Evolutionary conservation across 371 early-diverging fungal species (phyloP).

Genomic region (Syncephalastrum monosporum): DNA sequence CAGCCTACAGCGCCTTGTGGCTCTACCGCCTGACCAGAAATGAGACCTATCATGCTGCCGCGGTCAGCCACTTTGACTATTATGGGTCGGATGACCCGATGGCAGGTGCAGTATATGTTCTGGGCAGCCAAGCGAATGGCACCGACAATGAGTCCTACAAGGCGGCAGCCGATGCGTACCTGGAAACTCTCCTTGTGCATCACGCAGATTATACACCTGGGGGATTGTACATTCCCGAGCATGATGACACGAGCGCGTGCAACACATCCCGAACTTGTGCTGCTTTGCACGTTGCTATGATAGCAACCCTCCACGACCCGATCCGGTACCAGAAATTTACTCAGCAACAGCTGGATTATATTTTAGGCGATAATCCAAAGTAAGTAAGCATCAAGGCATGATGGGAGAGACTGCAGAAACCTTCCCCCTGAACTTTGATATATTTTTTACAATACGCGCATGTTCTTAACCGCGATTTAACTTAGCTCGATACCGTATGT

Average conservation of each 20-base stretch:
- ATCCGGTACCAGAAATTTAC: constrained; percentile 31
- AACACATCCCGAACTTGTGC: constrained; percentile 33
- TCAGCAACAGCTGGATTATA: constrained; percentile 41
- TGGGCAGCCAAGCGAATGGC: constrained; percentile 25
- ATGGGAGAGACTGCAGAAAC: neutral
- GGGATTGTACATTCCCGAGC: constrained; percentile 35
- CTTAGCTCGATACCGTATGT: constrained; percentile 48
- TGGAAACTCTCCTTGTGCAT: constrained; percentile 22
- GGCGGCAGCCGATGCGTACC: constrained; percentile 16
- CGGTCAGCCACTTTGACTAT: constrained; percentile 24
- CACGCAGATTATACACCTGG: constrained; percentile 34
- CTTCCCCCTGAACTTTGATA: neutral
- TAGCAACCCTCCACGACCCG: constrained; percentile 19
- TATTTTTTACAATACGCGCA: neutral
- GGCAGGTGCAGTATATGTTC: constrained; percentile 33
- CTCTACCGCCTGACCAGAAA: constrained; percentile 50
- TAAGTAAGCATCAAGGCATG: constrained; percentile 17
- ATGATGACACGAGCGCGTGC: constrained; percentile 32
- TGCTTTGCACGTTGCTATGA: constrained; percentile 19
- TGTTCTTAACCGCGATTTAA: constrained; percentile 1
- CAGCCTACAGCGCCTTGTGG: constrained; percentile 60
- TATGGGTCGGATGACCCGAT: constrained; percentile 46
- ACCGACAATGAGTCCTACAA: constrained; percentile 14
- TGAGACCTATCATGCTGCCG: constrained; percentile 27
- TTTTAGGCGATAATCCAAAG: constrained; percentile 48